Base-by-base conservation (phyloP, 352 stramenopile genomes). In the Globisporangium rhizosaccharum region DNA sequence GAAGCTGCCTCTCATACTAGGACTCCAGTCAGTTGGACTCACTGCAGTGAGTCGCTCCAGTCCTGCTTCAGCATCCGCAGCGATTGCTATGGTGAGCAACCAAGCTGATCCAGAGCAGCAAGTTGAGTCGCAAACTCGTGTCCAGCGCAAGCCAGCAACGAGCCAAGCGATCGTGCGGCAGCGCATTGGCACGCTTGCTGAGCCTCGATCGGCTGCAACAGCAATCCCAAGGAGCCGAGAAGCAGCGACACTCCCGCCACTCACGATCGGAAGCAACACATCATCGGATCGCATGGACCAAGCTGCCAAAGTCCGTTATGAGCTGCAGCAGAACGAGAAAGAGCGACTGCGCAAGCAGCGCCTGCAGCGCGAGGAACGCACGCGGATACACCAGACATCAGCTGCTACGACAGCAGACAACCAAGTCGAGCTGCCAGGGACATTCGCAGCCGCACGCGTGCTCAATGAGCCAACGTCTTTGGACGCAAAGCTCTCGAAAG, bases 301-400 rank as follows among this genome's bases (percentile, higher is more conserved):
- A 42, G 76, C 75, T 14, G 67, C 75, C 23, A 70, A 76, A 30
- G 63, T 69, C 20, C 75, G 79, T 4, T 48, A 42, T 0, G 73
- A 87, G 48, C 50, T 81, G 47, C 71, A 75, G 33, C 56, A 69
- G 30, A 48, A 72, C 2, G 71, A 82, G 25, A 79, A 72, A 58
- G 66, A 83, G 6, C 72, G 75, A 1, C 66, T 83, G 37, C 63
- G 66, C 26, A 85, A 81, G 25, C 72, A 82, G 33, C 53, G 72
- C 9, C 7, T 67, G 47, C 56, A 71, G 39, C 59, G 71, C 65
- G 72, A 87, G 53, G 66, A 83, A 51, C 65, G 74, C n/a, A 53
- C 62, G 6, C 68, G 74, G 4, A 66, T 66, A 20, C 30, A 28
- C 71, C 42, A 28, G 33, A 76, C 37, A 62, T 39, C 33, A 9